Base-by-base conservation (phyloP, 148 eudicot genomes). In the Nepenthes mirabilis region DNA sequence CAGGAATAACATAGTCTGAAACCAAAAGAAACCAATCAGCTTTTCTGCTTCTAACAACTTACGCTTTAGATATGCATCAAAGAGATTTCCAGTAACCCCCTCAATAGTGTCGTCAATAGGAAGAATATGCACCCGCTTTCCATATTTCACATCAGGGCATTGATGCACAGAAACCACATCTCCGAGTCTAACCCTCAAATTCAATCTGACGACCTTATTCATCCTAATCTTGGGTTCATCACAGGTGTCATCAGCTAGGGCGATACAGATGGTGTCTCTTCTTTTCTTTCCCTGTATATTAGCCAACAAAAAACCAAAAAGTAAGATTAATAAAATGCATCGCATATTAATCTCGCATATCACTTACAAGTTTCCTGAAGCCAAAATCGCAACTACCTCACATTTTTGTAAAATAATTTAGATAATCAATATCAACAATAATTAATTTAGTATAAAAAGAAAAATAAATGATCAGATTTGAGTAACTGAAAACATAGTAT, bases 111-210 rank as follows among this genome's bases (percentile, higher is more conserved):
- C 96, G 72, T 88, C 96, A 37, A 88, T 64, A 58, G 96, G 96
- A 65, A 88, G 96, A 70, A 85, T 83, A 65, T 88, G 96, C 4
- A 88, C 91, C 45, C 89, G 83, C 66, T 88, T 85, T 67, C 96
- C 96, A 72, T 88, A 88, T 61, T 85, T 85, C 48, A 88, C 89
- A 69, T 88, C 93, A 72, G 96, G 74, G 58, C 93, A 85, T 55
- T 88, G 96, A 65, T 85, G 96, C 12, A 88, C 85, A 55, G 96
- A 88, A 14, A 88, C 77, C 47, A 88, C 91, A 68, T 88, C 96
- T 14, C 93, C 96, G 33, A 88, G 93, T 65, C 93, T 81, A 14
- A 88, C 87, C 87, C 96, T 81, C 58, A 88, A 67, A 66, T 88
- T 88, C 40, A 74, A 74, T 61, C 96, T 77, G 34, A 88, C 87